These are phyloP conservation scores for Prunus mongolica DNA, from an alignment of 306 rosid species.

Conservation along the genomic window DNA sequence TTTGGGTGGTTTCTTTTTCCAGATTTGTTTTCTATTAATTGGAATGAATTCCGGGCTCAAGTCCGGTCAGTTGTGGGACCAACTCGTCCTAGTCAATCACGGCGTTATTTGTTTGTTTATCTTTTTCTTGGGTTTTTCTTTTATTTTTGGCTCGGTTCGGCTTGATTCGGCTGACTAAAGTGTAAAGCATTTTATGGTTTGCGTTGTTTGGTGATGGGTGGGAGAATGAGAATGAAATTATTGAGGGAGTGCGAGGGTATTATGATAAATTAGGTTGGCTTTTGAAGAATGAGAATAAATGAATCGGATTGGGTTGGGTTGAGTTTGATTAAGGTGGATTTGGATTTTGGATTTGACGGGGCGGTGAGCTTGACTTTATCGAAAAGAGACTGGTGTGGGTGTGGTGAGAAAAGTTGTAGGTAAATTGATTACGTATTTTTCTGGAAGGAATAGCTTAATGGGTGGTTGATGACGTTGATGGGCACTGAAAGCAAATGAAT, in stretches of 20 bases:
- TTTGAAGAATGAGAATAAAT: not conserved
- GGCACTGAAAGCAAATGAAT: not conserved
- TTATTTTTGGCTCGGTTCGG: constrained; percentile 29
- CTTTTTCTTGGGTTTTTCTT: not conserved
- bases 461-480: not conserved
- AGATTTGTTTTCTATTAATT: constrained; percentile 25
- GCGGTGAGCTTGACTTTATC: constrained; percentile 9
- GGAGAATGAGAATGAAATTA: constrained; percentile 14
- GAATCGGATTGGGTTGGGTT: not conserved
- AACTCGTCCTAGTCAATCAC: constrained; percentile 47
- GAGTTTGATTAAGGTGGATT: not conserved
- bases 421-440: constrained; percentile 22
- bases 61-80: constrained; percentile 56
- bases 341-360: constrained; percentile 3
- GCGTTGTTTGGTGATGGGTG: not conserved
- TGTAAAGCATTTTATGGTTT: not conserved
- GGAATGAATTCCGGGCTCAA: constrained; percentile 40
- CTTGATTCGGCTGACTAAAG: not conserved
- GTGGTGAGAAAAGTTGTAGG: constrained; percentile 13
- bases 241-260: constrained; percentile 20
- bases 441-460: not conserved
- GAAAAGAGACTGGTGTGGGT: not conserved
- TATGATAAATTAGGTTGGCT: not conserved
- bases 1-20: constrained; percentile 35
- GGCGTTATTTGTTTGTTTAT: constrained; percentile 16